Evolutionary conservation across 2,329 filamentous ascomycete species (phyloP), one percentile per base, ranked within the genome.

Genomic region (Aspergillus quadricinctus): DNA sequence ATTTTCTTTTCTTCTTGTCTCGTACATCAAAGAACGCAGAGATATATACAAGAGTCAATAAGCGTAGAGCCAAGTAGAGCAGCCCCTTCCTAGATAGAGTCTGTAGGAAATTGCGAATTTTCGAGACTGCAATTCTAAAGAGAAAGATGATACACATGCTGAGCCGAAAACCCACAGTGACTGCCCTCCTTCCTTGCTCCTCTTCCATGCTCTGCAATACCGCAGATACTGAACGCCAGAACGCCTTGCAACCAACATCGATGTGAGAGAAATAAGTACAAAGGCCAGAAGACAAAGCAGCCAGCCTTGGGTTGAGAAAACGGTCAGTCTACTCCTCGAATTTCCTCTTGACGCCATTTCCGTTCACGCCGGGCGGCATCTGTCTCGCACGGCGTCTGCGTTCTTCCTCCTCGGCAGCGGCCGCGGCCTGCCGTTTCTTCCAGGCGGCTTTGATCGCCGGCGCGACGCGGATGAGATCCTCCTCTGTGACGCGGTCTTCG

Each of bases 401-500:
- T 31, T 64, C 64, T 49, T 65, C 65, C n/a, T 66, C 66, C 31
- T 66, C 65, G 3, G 63, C 58, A 53, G 56, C 56, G 46, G 55
- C 61, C 52, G 60, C 62, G 17, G 85, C 74, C 57, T 79, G 74
- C 31, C 83, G 80, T 61, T 83, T 79, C 75, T 96, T 96, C 87
- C 92, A 96, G 14, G 85, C 86, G 29, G 87, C 83, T 63, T 89
- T 86, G 64, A 97, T 93, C n/a, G 75, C 78, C 40, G 81, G 82
- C 28, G 88, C 88, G 0, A 84, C 81, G 1, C 77, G 81, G 48
- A 92, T 81, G 35, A 99, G 80, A 68, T 99, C 92, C 56, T 89
- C 81, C 74, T 96, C 86, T 0, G 85, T 89, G 10, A 99, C 91
- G 1, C 86, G 86, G 67, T 97, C 91, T 58, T 86, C 82, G 64